Evolutionary conservation across 176 grass and related monocot genomes (phyloP).

Genomic region (Musa schizocarpa): DNA sequence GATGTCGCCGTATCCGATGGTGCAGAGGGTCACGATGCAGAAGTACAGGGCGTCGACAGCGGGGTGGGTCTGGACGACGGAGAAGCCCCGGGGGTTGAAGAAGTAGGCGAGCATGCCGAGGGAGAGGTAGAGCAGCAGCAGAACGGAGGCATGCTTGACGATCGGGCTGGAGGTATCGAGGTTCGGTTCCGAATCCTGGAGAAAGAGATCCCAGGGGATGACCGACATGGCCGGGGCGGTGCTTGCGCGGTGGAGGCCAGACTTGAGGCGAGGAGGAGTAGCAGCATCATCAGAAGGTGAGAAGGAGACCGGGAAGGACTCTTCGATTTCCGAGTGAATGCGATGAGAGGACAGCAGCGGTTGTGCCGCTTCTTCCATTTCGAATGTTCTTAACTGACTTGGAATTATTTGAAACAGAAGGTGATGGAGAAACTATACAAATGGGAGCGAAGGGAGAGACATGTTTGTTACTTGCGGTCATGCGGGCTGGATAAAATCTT

Average conservation of each 20-base stretch:
- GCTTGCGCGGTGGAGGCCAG: background rate
- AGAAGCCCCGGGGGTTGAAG: constrained; percentile 32
- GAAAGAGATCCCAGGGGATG: background rate
- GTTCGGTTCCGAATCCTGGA: background rate
- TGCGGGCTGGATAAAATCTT: too few species aligned
- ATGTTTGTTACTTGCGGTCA: too few species aligned
- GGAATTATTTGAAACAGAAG: too few species aligned
- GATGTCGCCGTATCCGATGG: constrained; percentile 69
- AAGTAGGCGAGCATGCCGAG: constrained; percentile 36
- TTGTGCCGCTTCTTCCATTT: too few species aligned
- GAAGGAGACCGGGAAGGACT: background rate
- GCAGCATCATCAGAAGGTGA: background rate
- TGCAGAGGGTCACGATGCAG: constrained; percentile 60
- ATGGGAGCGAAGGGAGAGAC: too few species aligned
- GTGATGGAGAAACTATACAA: too few species aligned
- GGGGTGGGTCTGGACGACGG: constrained; percentile 25
- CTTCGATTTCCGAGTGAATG: background rate
- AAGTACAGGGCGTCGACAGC: constrained; percentile 70
- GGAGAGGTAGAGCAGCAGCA: constrained; percentile 43
- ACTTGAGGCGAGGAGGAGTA: background rate
- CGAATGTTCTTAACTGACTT: too few species aligned
- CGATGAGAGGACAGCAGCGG: too few species aligned
- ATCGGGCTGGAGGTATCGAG: constrained; percentile 6
- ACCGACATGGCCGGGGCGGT: constrained; percentile 1
- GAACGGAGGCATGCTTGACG: constrained; percentile 32